Base-by-base conservation (phyloP, 2,329 filamentous ascomycete genomes). In the Aciculosporium take region DNA sequence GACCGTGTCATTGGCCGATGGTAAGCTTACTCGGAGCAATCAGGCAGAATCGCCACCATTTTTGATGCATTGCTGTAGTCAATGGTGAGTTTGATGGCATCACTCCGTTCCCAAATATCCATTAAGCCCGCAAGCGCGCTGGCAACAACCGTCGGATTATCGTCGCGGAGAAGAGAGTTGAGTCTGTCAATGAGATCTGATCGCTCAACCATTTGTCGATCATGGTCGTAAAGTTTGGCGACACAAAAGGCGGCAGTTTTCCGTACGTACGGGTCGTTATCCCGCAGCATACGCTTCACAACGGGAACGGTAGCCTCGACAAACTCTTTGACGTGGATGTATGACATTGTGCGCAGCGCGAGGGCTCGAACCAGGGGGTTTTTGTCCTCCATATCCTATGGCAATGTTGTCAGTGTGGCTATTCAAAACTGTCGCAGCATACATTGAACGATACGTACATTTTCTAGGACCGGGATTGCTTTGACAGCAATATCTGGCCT, bases 101-200 rank as follows among this genome's bases (percentile, higher is more conserved):
- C 89, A 58, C 88, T 96, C 44, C 89, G 75, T 60, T 96, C 91
- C 91, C 91, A 98, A 38, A 98, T 96, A 61, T 98, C 91, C 76
- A 94, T 91, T 54, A 98, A 61, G 28, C 84, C 74, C 21, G 91
- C 89, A 47, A 98, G 64, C 6, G 93, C 88, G 57, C 88, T 95
- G 9, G 91, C 89, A 18, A 98, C 89, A 3, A 98, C 91, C 0
- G 91, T 98, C 0, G 91, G 89, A 55, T 98, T 98, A 59, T 96
- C 89, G 52, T 98, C 91, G 55, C 87, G 78, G 42, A 98, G 66
- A 68, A 98, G 81, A 33, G 75, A 69, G 61, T 98, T 98, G 35
- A 98, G 70, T 47, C 81, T 75, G 56, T 95, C 88, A 52, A 98
- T 96, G 39, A 98, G 69, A 58, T 94, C 87, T 15, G 88, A 94